phyloP scores from a whole-genome alignment of 176 grass and related monocot species.

The Oryza brachyantha region DNA sequence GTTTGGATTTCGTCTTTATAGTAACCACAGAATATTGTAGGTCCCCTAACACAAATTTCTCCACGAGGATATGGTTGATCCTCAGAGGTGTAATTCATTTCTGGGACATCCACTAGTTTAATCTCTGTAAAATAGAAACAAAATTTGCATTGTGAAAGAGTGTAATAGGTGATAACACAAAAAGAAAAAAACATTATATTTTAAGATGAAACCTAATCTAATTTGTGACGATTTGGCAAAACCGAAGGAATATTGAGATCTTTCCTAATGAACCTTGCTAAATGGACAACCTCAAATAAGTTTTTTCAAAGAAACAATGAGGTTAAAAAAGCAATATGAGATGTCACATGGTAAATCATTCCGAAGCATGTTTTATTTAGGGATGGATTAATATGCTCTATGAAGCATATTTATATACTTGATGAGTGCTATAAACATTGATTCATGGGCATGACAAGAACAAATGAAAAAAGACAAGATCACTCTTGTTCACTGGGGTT shows the following conservation, averaged over 20 bases:
- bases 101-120: slow-evolving; percentile 94
- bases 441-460: too few species aligned
- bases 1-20: slow-evolving; percentile 91
- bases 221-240: neutral
- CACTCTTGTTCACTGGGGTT: too few species aligned
- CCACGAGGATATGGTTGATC: slow-evolving; percentile 91
- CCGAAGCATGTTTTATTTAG: neutral
- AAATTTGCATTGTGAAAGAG: slow-evolving; percentile 3
- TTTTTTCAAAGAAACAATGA: neutral
- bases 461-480: too few species aligned
- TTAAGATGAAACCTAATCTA: neutral
- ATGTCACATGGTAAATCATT: neutral
- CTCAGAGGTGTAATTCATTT: slow-evolving; percentile 96
- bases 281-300: neutral
- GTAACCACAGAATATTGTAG: slow-evolving; percentile 73
- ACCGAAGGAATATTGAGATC: neutral
- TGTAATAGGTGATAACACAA: slow-evolving; percentile 7
- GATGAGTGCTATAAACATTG: too few species aligned
- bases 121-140: slow-evolving; percentile 60
- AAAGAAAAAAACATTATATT: neutral
- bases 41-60: slow-evolving; percentile 97
- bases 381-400: too few species aligned
- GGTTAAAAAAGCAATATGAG: neutral
- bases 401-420: too few species aligned
- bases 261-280: neutral